Conservation (phyloP, 148 eudicot species). For the Cornus suecica region DNA sequence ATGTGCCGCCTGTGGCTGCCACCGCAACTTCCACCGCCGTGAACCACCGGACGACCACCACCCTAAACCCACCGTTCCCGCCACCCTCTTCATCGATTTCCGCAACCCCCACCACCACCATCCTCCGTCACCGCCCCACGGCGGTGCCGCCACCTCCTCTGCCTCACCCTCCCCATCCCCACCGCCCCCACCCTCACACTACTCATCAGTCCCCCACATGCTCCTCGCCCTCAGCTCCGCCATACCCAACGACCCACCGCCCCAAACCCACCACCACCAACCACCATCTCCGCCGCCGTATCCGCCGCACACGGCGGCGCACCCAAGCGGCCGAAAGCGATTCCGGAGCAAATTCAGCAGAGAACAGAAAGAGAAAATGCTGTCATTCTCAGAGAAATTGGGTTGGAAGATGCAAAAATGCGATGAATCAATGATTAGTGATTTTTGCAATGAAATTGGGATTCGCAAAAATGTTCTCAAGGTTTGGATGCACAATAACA, state of each 20-base stretch:
- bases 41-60: conserved; percentile 44
- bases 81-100: conserved; percentile 27
- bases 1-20: conserved; percentile 87
- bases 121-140: conserved; percentile 1
- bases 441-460: conserved; percentile 51
- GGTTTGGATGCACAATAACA: conserved; percentile 90
- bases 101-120: conserved; percentile 16
- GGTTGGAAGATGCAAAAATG: conserved; percentile 55
- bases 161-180: conserved; percentile 23
- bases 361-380: conserved; percentile 54
- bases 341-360: conserved; percentile 40
- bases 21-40: conserved; percentile 89
- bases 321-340: conserved; percentile 27
- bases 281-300: background rate
- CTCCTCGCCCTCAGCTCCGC: conserved; percentile 18
- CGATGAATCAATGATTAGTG: conserved; percentile 40
- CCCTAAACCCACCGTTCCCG: background rate
- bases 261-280: background rate
- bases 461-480: conserved; percentile 53
- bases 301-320: conserved; percentile 17
- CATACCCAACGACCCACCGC: background rate
- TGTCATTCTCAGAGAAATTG: conserved; percentile 37
- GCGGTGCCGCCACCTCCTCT: conserved; percentile 22
- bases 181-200: conserved; percentile 13
- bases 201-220: conserved; percentile 9